Evolutionary conservation across 495 filamentous ascomycete genomes (phyloP).

Genomic region (Penicillium longicatenatum): DNA sequence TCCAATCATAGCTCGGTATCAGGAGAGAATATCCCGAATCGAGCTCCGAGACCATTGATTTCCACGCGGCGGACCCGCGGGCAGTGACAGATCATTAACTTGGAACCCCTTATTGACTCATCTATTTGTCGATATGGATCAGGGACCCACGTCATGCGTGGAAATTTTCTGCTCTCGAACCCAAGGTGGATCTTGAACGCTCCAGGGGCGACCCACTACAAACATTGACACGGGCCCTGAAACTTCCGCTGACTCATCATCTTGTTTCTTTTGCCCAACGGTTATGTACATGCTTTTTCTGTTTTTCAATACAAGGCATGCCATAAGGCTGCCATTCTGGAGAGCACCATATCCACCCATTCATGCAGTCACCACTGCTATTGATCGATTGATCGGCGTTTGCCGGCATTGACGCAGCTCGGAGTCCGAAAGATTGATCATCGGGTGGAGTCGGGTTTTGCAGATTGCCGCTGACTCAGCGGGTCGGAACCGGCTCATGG

Average conservation of each 20-base stretch:
- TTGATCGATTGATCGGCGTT: not conserved
- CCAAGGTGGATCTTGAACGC: conserved; percentile 1
- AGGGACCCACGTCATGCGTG: conserved; percentile 4
- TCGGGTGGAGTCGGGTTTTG: not conserved
- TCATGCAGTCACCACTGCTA: not conserved
- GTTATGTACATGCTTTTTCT: not conserved
- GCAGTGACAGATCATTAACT: not conserved
- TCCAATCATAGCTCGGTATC: conserved; percentile 2
- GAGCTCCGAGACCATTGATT: not conserved
- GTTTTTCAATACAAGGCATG: too few species aligned
- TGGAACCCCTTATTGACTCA: not conserved
- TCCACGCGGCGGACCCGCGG: not conserved
- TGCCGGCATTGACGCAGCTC: not conserved
- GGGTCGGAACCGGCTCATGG: not conserved
- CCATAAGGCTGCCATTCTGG: too few species aligned
- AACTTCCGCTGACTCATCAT: conserved; percentile 1
- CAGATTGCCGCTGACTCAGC: not conserved
- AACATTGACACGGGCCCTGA: not conserved
- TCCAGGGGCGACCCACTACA: not conserved
- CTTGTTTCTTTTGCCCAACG: not conserved
- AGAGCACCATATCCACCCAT: not conserved
- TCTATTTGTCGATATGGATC: not conserved
- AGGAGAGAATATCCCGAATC: not conserved
- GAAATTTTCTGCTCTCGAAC: conserved; percentile 13
- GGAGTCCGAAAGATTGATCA: not conserved